These are phyloP conservation scores for Rhodamnia argentea DNA, from an alignment of 345 rosid genomes.

Conservation along the genomic window DNA sequence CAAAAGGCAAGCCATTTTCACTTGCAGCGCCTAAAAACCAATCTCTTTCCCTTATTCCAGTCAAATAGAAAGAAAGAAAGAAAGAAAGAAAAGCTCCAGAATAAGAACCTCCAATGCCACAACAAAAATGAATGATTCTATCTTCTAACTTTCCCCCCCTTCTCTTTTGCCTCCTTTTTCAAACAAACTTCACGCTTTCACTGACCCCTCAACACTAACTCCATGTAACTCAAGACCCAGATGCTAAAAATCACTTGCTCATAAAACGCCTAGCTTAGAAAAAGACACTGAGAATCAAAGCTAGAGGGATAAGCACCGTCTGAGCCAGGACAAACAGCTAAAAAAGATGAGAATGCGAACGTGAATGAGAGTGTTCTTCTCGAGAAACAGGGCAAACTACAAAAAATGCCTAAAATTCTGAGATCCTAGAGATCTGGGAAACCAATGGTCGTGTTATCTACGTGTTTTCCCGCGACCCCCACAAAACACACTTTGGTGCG, in stretches of 20 bases:
- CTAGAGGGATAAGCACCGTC: not conserved
- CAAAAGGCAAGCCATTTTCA: not conserved
- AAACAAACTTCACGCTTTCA: not conserved
- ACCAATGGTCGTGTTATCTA: constrained; percentile 3
- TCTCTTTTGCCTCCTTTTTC: not conserved
- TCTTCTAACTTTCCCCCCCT: not conserved
- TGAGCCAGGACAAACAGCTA: constrained; percentile 21
- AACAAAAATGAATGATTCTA: not conserved
- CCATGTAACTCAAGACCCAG: constrained; percentile 14
- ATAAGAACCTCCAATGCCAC: not conserved
- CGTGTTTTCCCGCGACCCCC: constrained; percentile 25
- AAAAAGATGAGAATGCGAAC: constrained; percentile 7
- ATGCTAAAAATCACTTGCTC: constrained; percentile 18
- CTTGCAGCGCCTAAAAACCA: not conserved
- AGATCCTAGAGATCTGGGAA: constrained; percentile 93
- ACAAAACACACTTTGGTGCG: constrained; percentile 23
- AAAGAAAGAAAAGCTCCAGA: not conserved
- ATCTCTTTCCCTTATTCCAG: not conserved
- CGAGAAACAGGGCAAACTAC: constrained; percentile 28
- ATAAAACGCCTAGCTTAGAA: constrained; percentile 8
- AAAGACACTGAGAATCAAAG: constrained; percentile 16
- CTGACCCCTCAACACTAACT: constrained; percentile 5
- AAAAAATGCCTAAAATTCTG: constrained; percentile 37
- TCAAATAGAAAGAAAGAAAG: not conserved
- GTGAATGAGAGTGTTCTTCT: constrained; percentile 9